Conservation (phyloP, 352 stramenopile genomes). For the Pythium apleroticum region DNA sequence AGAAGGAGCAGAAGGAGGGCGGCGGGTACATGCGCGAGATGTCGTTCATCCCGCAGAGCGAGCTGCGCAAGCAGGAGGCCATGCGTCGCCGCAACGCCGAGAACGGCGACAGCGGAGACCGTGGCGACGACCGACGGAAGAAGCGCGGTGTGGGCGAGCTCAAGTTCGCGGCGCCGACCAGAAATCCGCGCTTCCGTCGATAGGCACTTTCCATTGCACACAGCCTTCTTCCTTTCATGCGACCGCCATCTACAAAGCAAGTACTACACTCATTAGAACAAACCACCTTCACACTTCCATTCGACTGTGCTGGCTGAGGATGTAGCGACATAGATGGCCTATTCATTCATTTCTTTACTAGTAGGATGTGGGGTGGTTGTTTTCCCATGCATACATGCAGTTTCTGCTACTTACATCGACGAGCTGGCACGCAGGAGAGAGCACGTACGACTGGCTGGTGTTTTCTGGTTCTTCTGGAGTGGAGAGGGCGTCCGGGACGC, state of each 20-base stretch:
- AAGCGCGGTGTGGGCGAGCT: slow-evolving; percentile 81
- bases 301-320: not conserved
- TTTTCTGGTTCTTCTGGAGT: not conserved
- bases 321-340: not conserved
- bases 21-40: slow-evolving; percentile 85
- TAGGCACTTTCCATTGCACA: slow-evolving; percentile 24
- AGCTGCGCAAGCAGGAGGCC: slow-evolving; percentile 52
- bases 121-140: slow-evolving; percentile 43
- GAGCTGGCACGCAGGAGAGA: not conserved
- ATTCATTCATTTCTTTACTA: slow-evolving; percentile 4
- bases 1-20: slow-evolving; percentile 74
- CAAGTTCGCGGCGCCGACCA: slow-evolving; percentile 49
- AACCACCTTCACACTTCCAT: not conserved
- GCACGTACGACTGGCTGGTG: not conserved
- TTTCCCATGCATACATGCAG: slow-evolving; percentile 5
- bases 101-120: slow-evolving; percentile 18
- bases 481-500: not conserved
- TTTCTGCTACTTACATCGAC: slow-evolving; percentile 1
- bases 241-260: not conserved
- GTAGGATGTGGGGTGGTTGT: not conserved
- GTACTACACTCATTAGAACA: not conserved
- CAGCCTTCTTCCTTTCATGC: too few species aligned
- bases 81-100: slow-evolving; percentile 16
- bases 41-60: slow-evolving; percentile 71
- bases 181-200: slow-evolving; percentile 58